A percentile compares a stretch with the other conserved stretches of the same genome.
phyloP scores from a whole-genome alignment of 2,329 filamentous ascomycete genomes.

The Lasiodiplodia hormozganensis region DNA sequence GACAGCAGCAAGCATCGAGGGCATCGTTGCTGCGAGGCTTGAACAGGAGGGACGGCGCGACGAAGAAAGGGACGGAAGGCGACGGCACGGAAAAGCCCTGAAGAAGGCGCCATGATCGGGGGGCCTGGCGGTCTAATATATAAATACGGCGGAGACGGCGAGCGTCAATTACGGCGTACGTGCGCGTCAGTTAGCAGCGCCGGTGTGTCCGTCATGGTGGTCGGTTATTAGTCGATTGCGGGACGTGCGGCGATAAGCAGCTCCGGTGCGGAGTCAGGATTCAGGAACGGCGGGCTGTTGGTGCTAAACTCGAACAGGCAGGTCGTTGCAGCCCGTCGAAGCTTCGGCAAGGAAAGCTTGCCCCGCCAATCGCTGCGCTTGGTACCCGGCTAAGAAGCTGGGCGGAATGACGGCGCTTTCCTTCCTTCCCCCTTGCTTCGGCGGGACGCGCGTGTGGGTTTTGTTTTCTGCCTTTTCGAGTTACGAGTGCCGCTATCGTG shows the following conservation, averaged over 20 bases:
- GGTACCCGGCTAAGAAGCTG: too few species aligned
- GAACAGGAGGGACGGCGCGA: too few species aligned
- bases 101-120: not conserved
- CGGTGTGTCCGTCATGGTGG: too few species aligned
- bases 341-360: not conserved
- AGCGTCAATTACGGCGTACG: not conserved
- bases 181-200: not conserved
- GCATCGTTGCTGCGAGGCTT: not conserved
- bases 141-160: not conserved
- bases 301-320: not conserved
- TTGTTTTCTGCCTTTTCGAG: not conserved
- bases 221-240: not conserved
- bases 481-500: not conserved
- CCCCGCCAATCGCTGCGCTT: not conserved
- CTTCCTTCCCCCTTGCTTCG: not conserved
- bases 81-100: not conserved
- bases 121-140: not conserved
- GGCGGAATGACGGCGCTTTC: too few species aligned
- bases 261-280: not conserved
- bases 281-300: not conserved
- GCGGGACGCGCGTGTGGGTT: too few species aligned
- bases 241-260: not conserved
- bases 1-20: conserved; percentile 2
- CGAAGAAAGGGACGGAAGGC: not conserved
- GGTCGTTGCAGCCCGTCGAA: not conserved